Evolutionary conservation across 129 eudicot genomes (phyloP), one percentile per base, ranked within the genome.

Genomic region (Sambucus nigra): DNA sequence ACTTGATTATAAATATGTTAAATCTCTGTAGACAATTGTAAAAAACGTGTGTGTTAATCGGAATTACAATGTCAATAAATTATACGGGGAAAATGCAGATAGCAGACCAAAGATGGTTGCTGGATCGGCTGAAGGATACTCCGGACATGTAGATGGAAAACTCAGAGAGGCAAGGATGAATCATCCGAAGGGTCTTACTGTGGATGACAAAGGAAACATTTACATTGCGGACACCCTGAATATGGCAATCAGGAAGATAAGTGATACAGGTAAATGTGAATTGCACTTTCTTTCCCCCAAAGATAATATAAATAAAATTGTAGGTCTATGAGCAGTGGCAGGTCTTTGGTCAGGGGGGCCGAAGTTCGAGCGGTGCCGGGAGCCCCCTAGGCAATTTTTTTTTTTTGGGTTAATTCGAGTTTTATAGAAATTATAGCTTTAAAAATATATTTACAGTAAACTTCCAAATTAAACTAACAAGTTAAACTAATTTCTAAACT

Each of bases 201-300:
- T 80, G 10, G 95, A 91, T 66, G 82, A 74, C 53, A 74, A 67
- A 53, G 99, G 99, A 71, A 86, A 91, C 64, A 69, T 91, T 5
- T 91, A 86, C 47, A 72, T 91, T 40, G 99, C 99, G 8, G 99
- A 86, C 76, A 86, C 99, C 61, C 38, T 64, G 76, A 91, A 91
- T 61, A 86, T 86, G 95, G 99, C 94, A 24, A 82, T 91, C 47
- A 72, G 99, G 57, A 91, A 91, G 64, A 86, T 91, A 29, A 86
- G 71, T 63, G 87, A 86, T 54, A 5, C 79, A 46, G 99, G 99
- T 91, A 73, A 47, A 25, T 52, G 3, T 14, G 1, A 44, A 22
- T 59, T 16, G n/a, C 27, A 2, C 8, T 25, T 21, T 16, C 32
- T 58, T 12, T 13, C 40, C 19, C n/a, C 5, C 35, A 29, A 4